These are phyloP conservation scores for Fusarium buxicola DNA, from an alignment of 2,329 filamentous ascomycete species.

Conservation along the genomic window DNA sequence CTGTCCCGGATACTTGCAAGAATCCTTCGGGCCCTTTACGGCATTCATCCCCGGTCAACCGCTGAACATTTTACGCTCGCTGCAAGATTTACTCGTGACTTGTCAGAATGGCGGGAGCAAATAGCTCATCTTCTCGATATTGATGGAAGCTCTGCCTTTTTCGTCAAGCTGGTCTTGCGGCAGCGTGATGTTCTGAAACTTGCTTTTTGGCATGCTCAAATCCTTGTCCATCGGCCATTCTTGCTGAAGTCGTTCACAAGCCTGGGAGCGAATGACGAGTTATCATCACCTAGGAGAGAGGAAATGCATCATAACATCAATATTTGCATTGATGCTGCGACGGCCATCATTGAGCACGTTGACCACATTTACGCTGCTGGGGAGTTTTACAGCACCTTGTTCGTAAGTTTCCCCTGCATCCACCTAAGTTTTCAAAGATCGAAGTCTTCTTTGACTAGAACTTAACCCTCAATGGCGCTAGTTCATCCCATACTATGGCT, in stretches of 20 bases:
- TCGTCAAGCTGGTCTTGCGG: constrained; percentile 52
- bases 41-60: constrained; percentile 47
- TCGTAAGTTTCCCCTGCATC: constrained; percentile 6
- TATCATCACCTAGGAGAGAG: neutral
- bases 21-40: constrained; percentile 51
- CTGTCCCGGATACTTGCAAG: constrained; percentile 49
- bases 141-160: constrained; percentile 47
- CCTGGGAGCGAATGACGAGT: constrained; percentile 1
- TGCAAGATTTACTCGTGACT: constrained; percentile 44
- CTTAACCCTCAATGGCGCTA: constrained; percentile 12
- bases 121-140: constrained; percentile 54
- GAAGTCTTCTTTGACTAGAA: no score
- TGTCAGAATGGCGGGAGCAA: constrained; percentile 50
- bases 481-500: constrained; percentile 55
- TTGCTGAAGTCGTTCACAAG: constrained; percentile 50
- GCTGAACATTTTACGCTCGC: constrained; percentile 43
- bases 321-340: constrained; percentile 54
- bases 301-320: constrained; percentile 35
- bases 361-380: constrained; percentile 39
- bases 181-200: constrained; percentile 56
- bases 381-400: constrained; percentile 28
- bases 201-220: constrained; percentile 56
- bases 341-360: constrained; percentile 54
- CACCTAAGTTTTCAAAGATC: no score
- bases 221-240: constrained; percentile 54